Base-by-base conservation (phyloP, 2,329 filamentous ascomycete species). In the Grosmannia serpens region DNA sequence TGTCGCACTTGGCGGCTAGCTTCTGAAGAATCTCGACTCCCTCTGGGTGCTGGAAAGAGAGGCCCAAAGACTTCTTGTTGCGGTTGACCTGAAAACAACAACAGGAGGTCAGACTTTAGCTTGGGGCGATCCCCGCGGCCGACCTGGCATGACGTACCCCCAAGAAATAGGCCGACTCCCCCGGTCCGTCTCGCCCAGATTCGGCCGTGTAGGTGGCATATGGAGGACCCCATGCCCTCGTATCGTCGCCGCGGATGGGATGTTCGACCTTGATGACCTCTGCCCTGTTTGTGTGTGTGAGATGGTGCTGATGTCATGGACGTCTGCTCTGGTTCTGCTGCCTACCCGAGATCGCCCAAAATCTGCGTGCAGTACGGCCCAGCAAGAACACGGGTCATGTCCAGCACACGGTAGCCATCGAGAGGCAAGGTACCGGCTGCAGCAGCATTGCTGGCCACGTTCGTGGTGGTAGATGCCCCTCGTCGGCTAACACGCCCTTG, bases 301-400 rank as follows among this genome's bases (percentile, higher is more conserved):
- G 47, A 27, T 3, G 47, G 15, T 2, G 24, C 26, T 20, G 47
- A 50, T 29, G 51, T 57, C 29, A 53, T 41, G 24, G 41, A 17
- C 47, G 22, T 20, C 22, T n/a, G 2, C 27, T 44, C 2, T n/a
- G 20, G 6, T 17, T n/a, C 4, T 44, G 20, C 10, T 10, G 11
- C 47, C 71, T 83, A 96, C 92, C 94, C 94, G 65, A 99, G 80
- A 73, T 99, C 94, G 59, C 92, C 94, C 11, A 99, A 75, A 57
- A 99, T 96, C 71, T 99, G 94, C 44, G 94, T 97, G 67, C 91
- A 96, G 69, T 97, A 97, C 64, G 94, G 94, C 90, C 94, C 94
- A 62, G 94, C 94, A 63, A 99, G 75, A 1, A 99, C 94, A 74
- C 94, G 83, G 4, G 92, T 97, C 91, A 99, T 95, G 70, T 99